Evolutionary conservation across 1,284 basidiomycete genomes (phyloP), one percentile per base, ranked within the genome.

Genomic region (Ceratobasidium sp.): DNA sequence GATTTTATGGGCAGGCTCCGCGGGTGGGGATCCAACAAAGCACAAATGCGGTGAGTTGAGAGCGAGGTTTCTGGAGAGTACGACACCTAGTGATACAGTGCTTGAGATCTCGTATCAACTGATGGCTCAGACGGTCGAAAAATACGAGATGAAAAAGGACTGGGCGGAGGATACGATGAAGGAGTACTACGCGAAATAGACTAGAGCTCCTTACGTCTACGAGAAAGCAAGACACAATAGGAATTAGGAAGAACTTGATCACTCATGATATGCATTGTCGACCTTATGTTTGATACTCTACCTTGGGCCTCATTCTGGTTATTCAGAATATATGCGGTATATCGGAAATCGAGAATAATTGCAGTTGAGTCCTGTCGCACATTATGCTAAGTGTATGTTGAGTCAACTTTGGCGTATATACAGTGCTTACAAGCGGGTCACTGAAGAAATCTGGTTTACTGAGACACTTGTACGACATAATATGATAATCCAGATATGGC

Each of bases 91-190:
- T 6, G 61, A 75, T 12, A 28, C 10, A 6, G 46, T 64, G 59
- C 46, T 54, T 64, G 28, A 38, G 46, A 42, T 56, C 13, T 40
- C 62, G n/a, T 75, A 64, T 38, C 7, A 65, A 9, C 20, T 56
- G 46, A 66, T 57, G 48, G 15, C 1, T 23, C 0, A 20, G 38
- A 65, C 46, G 59, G 71, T 48, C 4, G 40, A 48, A n/a, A 74
- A 56, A 38, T 75, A 65, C 33, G 71, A 61, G 46, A 42, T 75
- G 26, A 48, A 48, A 26, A 42, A 54, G 33, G 61, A 20, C 4
- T 75, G 71, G 62, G 79, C 83, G n/a, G 82, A 86, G 3, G 82
- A 81, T 5, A 83, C 84, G 81, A 83, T 85, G 13, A 84, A 85
- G 77, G 83, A 26, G 23, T n/a, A 52, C 65, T 20, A 61, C 48